These are phyloP conservation scores for Fusarium xyrophilum DNA, from an alignment of 2,329 filamentous ascomycete species.

Conservation along the genomic window DNA sequence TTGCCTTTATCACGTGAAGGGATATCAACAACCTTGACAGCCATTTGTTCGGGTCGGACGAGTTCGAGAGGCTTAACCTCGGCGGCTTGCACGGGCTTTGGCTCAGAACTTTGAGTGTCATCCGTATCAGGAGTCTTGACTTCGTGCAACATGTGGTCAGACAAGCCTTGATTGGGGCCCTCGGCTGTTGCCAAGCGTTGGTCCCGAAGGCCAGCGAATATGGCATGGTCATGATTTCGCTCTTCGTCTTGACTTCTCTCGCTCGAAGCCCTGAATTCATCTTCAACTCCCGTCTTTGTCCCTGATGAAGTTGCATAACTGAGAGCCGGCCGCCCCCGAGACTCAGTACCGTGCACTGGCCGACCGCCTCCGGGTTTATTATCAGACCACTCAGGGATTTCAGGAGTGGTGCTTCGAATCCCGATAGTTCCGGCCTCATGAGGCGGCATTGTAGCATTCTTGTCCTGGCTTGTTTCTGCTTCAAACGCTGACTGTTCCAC, in stretches of 20 bases:
- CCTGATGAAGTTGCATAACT: background rate
- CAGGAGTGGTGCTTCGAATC: background rate
- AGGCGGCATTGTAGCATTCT: background rate
- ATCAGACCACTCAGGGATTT: background rate
- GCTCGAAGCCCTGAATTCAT: background rate
- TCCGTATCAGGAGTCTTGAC: conserved; percentile 23
- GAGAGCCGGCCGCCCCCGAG: background rate
- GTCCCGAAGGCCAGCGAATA: background rate
- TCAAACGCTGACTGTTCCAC: background rate
- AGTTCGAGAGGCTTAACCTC: conserved; percentile 16
- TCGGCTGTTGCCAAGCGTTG: background rate
- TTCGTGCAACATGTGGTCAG: conserved; percentile 1
- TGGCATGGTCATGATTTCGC: background rate
- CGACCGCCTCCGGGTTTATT: background rate
- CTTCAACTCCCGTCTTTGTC: background rate
- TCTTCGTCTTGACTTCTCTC: conserved; percentile 3
- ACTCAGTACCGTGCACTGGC: background rate
- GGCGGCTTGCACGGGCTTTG: conserved; percentile 8
- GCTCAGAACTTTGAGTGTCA: conserved; percentile 18
- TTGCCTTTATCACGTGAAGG: conserved; percentile 32
- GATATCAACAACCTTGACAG: conserved; percentile 29
- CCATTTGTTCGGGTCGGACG: conserved; percentile 4
- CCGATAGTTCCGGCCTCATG: background rate
- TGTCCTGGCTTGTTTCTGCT: background rate
- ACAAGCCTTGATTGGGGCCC: background rate